Base-by-base conservation (phyloP, 1,284 basidiomycete genomes). In the Trametes polyzona region DNA sequence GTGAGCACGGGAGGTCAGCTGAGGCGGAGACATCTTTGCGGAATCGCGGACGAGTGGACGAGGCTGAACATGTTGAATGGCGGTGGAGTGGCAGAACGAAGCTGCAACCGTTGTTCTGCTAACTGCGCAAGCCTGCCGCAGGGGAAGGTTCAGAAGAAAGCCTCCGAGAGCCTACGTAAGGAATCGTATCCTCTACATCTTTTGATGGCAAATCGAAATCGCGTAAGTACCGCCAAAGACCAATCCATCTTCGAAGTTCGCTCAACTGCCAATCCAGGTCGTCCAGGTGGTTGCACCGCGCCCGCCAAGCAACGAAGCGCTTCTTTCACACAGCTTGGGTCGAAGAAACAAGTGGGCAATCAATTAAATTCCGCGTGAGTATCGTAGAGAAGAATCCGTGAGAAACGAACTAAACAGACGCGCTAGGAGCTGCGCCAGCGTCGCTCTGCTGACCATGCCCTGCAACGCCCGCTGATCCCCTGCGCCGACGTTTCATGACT, bases 401-500 rank as follows among this genome's bases (percentile, higher is more conserved):
- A 47, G 14, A 43, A 33, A n/a, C 11, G 44, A 21, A 5, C 54
- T 50, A 43, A 44, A 29, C 41, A 33, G 36, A 50, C 7, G 32
- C 16, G 33, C 12, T 23, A 7, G 32, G 14, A 19, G 39, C 16
- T 19, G 41, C 30, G n/a, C 47, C 26, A 21, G 47, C 26, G 21
- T 37, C 30, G 46, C 32, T 44, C 42, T 37, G 26, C 26, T 30
- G 24, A 21, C 37, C 17, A n/a, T 52, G 26, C 21, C 17, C 41
- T 21, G 21, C 36, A 16, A 35, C 27, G 23, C 29, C 39, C 21
- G 24, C 16, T 17, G 24, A 16, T 14, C 30, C 4, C 36, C 61
- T 55, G 9, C 57, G 65, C 19, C 56, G 51, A 44, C 63, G 65
- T 61, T 69, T 76, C 30, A 76, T 39, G 42, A 59, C 67, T n/a